These are phyloP conservation scores for Malassezia furfur DNA, from an alignment of 1,284 basidiomycete species.

Conservation along the genomic window DNA sequence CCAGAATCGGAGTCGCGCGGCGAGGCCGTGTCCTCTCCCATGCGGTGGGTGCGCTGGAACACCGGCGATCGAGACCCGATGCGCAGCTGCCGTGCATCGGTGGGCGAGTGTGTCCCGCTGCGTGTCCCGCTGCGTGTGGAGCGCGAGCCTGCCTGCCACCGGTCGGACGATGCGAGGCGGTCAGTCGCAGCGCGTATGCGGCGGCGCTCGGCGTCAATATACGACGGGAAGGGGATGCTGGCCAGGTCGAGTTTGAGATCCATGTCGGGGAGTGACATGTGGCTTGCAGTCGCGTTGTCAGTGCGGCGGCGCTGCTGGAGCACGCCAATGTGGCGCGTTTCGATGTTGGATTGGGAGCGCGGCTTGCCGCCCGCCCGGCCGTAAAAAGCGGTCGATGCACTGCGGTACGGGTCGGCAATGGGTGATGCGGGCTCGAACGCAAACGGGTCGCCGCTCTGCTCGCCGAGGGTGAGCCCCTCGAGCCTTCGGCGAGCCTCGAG, in stretches of 20 bases:
- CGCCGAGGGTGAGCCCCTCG: neutral
- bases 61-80: no score
- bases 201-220: constrained; percentile 12
- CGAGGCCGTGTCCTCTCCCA: no score
- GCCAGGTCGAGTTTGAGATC: constrained; percentile 10
- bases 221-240: neutral
- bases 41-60: no score
- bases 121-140: no score
- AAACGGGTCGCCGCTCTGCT: neutral
- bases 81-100: no score
- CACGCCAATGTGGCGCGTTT: neutral
- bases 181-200: constrained; percentile 2
- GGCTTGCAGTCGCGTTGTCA: neutral
- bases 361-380: neutral
- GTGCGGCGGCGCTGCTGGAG: neutral
- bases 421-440: neutral
- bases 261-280: neutral
- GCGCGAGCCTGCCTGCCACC: no score
- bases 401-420: neutral
- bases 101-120: no score
- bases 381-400: neutral
- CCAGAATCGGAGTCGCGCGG: neutral
- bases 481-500: constrained; percentile 9
- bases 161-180: neutral
- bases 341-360: neutral